Percentiles rank a stretch among this genome's conserved stretches.
Conservation (phyloP, 345 rosid genomes). For the Lepidium sativum region DNA sequence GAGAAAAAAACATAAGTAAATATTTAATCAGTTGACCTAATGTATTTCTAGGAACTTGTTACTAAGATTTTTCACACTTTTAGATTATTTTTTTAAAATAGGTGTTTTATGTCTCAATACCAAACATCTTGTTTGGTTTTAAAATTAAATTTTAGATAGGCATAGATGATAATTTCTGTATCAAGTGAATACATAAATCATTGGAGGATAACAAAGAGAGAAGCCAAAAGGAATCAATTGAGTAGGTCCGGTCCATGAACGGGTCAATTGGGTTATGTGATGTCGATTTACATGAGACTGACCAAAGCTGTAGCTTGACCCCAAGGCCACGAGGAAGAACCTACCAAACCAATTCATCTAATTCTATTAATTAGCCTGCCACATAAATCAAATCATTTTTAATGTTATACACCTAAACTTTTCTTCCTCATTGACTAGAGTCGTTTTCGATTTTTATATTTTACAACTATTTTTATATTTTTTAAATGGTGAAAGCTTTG, state of each 20-base stretch:
- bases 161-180: too few relatives aligned
- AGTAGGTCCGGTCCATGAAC: conserved; percentile 16
- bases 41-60: too few relatives aligned
- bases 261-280: conserved; percentile 13
- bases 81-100: too few relatives aligned
- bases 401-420: neutral
- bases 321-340: conserved; percentile 18
- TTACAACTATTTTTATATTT: neutral
- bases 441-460: neutral
- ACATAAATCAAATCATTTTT: neutral
- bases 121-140: too few relatives aligned
- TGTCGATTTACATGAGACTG: conserved; percentile 11
- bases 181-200: neutral
- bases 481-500: neutral
- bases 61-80: too few relatives aligned
- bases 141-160: too few relatives aligned
- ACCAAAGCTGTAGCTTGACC: conserved; percentile 22
- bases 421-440: neutral
- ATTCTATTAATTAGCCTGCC: neutral
- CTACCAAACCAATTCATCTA: conserved; percentile 1
- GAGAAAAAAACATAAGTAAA: too few relatives aligned
- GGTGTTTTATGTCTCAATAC: too few relatives aligned
- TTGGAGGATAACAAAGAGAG: conserved; percentile 2
- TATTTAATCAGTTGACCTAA: too few relatives aligned
- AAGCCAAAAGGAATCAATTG: conserved; percentile 3